Evolutionary conservation across 768 basidiomycete species (phyloP), one percentile per base, ranked within the genome.

Genomic region (Gautieria morchelliformis): DNA sequence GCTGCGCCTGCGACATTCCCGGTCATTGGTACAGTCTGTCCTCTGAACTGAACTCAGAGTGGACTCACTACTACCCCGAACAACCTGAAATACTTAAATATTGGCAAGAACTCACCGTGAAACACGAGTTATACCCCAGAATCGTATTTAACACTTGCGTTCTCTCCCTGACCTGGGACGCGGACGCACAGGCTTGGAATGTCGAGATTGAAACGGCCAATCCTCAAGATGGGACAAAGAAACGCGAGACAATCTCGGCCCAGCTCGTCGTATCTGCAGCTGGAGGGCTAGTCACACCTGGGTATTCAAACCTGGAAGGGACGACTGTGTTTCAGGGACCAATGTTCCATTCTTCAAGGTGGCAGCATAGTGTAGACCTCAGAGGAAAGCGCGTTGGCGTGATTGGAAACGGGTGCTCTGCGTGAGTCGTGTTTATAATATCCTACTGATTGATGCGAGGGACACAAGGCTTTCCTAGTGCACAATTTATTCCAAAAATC

Each of bases 331-430:
- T 83, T 63, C 67, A 71, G 46, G 84, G 83, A 1, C 63, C 66
- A 11, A 50, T 72, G 17, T 84, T 78, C 70, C 84, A 84, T 65
- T 79, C 82, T 32, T 75, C 79, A 20, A 63, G 66, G 54, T 78
- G 84, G 84, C 68, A 73, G 46, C 78, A 81, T 50, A 78, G 78
- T 62, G 73, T 84, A 17, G 64, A 72, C 45, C 63, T 84, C 56
- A 69, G 68, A 58, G 77, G 76, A 1, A 82, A 81, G 66, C 69
- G 72, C 27, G 74, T 86, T 7, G 82, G 78, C 1, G 77, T 85
- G 14, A 77, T 84, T 63, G 83, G 83, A 40, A 83, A 83, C 63
- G 83, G 81, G 4, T 82, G 78, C 60, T 81, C 79, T 42, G 82
- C 75, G 75, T 82, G 46, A 24, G 59, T 47, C 27, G 11, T 47